Percentiles rank a stretch among this genome's conserved stretches.
Conservation (phyloP, 2,329 filamentous ascomycete species). For the Trichophaea hybrida region DNA sequence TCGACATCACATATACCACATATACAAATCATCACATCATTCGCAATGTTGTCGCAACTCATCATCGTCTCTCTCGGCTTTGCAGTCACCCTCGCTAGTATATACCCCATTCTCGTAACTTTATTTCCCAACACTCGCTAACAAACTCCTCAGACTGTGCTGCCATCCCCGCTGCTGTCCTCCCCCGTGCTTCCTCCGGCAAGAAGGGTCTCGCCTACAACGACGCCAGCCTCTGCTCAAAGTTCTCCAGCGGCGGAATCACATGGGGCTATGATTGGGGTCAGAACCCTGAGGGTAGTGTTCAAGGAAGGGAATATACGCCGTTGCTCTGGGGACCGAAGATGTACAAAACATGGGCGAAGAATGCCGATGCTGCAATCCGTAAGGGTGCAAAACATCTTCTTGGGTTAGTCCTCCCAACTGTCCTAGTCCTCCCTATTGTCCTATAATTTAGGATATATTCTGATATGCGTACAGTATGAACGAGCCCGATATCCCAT, state of each 20-base stretch:
- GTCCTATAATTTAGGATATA: too few species aligned
- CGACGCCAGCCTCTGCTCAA: slow-evolving; percentile 38
- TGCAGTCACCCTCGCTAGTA: background rate
- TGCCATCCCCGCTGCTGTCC: slow-evolving; percentile 16
- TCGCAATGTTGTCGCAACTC: background rate
- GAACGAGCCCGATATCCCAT: slow-evolving; percentile 54
- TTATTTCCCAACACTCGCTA: background rate
- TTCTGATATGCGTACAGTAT: slow-evolving; percentile 45
- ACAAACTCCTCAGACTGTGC: slow-evolving; percentile 8
- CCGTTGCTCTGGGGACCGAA: slow-evolving; percentile 51
- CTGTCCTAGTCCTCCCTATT: background rate
- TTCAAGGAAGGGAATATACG: slow-evolving; percentile 40
- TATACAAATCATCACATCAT: background rate
- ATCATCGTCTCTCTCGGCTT: background rate
- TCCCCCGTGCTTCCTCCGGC: slow-evolving; percentile 27
- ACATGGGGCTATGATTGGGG: slow-evolving; percentile 58
- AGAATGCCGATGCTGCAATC: slow-evolving; percentile 40
- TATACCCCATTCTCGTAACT: background rate
- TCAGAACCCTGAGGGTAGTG: slow-evolving; percentile 29
- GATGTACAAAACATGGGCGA: slow-evolving; percentile 36
- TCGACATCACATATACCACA: background rate
- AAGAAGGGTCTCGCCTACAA: slow-evolving; percentile 58
- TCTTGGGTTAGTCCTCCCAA: background rate
- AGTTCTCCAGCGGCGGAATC: slow-evolving; percentile 38
- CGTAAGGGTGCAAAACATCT: slow-evolving; percentile 36